Conservation (phyloP, 1,139 yeast species). For the Candida sp. region DNA sequence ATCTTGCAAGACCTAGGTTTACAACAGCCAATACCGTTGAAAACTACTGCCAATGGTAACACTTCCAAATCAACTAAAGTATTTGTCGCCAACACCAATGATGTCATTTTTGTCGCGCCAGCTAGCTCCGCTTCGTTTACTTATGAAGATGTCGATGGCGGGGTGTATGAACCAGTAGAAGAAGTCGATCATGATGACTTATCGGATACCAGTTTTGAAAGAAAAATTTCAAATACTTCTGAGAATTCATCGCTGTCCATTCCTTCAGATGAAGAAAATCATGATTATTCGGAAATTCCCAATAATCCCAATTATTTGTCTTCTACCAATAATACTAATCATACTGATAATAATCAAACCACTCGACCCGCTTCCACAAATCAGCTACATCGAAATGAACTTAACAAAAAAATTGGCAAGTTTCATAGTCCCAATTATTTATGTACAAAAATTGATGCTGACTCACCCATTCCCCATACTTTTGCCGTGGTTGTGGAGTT, state of each 20-base stretch:
- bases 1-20: slow-evolving; percentile 38
- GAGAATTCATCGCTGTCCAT: background rate
- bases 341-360: background rate
- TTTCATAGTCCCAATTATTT: slow-evolving; percentile 39
- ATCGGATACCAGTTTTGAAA: background rate
- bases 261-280: background rate
- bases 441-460: slow-evolving; percentile 38
- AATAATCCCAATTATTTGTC: background rate
- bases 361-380: background rate
- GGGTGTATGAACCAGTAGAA: slow-evolving; percentile 2
- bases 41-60: slow-evolving; percentile 17
- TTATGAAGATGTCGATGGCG: slow-evolving; percentile 43
- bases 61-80: slow-evolving; percentile 26
- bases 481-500: slow-evolving; percentile 44
- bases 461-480: slow-evolving; percentile 43
- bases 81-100: slow-evolving; percentile 39
- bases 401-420: slow-evolving; percentile 13
- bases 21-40: slow-evolving; percentile 38
- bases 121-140: slow-evolving; percentile 42
- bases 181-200: background rate
- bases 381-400: background rate
- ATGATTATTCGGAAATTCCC: background rate
- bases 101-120: slow-evolving; percentile 41
- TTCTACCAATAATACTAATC: background rate
- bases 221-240: background rate